A percentile compares a stretch with the other conserved stretches of the same genome.
Evolutionary conservation across 331 rosid species (phyloP).

Genomic region (Rhamnella rubrinervis): DNA sequence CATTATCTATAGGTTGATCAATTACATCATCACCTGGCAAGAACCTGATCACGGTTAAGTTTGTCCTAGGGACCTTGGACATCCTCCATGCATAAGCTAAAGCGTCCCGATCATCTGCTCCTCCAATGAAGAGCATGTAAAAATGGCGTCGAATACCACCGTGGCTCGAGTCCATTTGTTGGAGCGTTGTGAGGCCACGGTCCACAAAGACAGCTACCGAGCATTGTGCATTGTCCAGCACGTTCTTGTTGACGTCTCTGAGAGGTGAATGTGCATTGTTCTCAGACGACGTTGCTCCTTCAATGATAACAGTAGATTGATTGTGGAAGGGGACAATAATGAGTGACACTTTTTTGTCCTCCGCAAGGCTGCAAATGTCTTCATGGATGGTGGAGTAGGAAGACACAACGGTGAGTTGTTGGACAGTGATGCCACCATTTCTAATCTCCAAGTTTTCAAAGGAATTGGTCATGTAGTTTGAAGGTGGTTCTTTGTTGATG

Average conservation of each 20-base stretch:
- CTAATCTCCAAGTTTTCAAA: constrained; percentile 4
- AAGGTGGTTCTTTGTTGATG: not conserved
- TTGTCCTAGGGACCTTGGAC: constrained; percentile 6
- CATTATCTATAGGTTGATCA: too few relatives aligned
- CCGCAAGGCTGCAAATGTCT: constrained; percentile 36
- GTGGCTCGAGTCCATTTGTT: not conserved
- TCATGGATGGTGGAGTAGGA: constrained; percentile 34
- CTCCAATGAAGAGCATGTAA: constrained; percentile 34
- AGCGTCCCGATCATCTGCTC: constrained; percentile 43
- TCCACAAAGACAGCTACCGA: constrained; percentile 34
- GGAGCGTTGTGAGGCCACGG: constrained; percentile 11
- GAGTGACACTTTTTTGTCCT: constrained; percentile 23
- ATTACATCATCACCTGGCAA: not conserved
- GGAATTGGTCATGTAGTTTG: not conserved
- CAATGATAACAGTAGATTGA: not conserved
- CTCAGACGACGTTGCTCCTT: not conserved
- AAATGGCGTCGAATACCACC: not conserved
- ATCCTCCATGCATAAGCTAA: constrained; percentile 35
- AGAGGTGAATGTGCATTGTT: not conserved
- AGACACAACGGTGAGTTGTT: constrained; percentile 31
- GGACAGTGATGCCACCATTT: constrained; percentile 11
- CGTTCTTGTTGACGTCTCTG: constrained; percentile 19
- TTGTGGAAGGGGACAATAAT: constrained; percentile 34
- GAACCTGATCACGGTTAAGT: constrained; percentile 29
- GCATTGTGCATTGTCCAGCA: constrained; percentile 22